Base-by-base conservation (phyloP, 2,329 filamentous ascomycete genomes). In the Chrysoporthe austroafricana region DNA sequence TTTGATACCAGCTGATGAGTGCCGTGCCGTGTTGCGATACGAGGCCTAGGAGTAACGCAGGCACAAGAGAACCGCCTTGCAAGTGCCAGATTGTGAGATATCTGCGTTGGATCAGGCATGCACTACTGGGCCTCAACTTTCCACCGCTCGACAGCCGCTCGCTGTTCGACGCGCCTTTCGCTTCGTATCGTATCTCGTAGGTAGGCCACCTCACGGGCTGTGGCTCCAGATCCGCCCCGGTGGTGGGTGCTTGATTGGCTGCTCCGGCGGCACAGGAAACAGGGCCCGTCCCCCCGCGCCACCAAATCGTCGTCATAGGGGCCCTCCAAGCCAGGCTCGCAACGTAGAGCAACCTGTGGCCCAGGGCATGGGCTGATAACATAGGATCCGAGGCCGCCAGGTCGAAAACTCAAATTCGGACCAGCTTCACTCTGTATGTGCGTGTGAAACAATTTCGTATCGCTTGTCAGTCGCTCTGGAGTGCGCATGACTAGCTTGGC, bases 221-320 rank as follows among this genome's bases (percentile, higher is more conserved):
- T 57, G 54, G 34, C 8, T n/a, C 26, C 7, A n/a, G 60, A 16
- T 62, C 60, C 44, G 60, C 60, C 39, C 50, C 21, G 39, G 26
- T 7, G 16, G 16, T 13, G 26, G 32, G 21, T 39, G 60, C 13
- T 13, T 62, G 60, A 62, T 62, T 62, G 44, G 60, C 32, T 50
- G 60, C 11, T 39, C 44, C 60, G 50, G 60, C 13, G 59, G 42
- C 26, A 26, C 26, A 44, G 36, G 61, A 43, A 54, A 63, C 34
- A 54, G 54, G 54, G 34, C n/a, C 54, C 26, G 13, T 32, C 11
- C 32, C 11, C 26, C 32, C 32, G 48, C 61, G 61, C 48, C 61
- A 63, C 61, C 14, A 52, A 43, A 54, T 26, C 61, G 61, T 63
- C 61, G 61, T 63, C 61, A 63, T 63, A 54, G 61, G 32, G 36